Base-by-base conservation (phyloP, 139 green algal species). In the Coelastrella sp. region DNA sequence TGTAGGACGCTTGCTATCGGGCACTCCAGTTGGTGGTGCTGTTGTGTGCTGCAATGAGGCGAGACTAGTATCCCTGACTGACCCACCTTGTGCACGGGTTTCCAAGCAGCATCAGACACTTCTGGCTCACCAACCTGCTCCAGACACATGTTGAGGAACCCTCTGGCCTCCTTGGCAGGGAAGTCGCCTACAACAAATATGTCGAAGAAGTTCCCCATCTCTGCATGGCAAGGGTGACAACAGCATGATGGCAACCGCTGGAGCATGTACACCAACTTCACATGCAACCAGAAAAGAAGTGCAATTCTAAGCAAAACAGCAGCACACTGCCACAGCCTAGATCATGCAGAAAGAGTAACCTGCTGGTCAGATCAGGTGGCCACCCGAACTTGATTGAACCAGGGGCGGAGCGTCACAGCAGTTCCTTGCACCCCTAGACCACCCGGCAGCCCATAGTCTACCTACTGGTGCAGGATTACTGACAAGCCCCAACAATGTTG, bases 51-150 rank as follows among this genome's bases (percentile, higher is more conserved):
- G 16, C 32, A 65, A n/a, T 83, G 56, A 20, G 16, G 16, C 13
- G 64, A 16, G 23, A 23, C 11, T 83, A 64, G 22, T 22, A 61
- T 59, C 32, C 76, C 17, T 61, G 13, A 83, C 8, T 64, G 76
- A 61, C 76, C 47, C 76, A 83, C 76, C 76, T 83, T n/a, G 11
- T 83, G 47, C 76, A 83, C 76, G n/a, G 32, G 3, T 22, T 83
- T 59, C 76, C 76, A 83, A 65, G 61, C 76, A 59, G 13, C 20
- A 83, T 66, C 77, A 68, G 77, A 60, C 77, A 83, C 77, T 68
- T n/a, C 77, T 83, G 77, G 77, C 77, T 83, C 59, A 19, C 77
- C 47, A 68, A 47, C 54, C 56, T 68, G 54, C 14, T 83, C 54
- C 54, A 83, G 77, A 83, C 77, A 68, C 77, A 54, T 8, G 20